Conservation (phyloP, 2,329 filamentous ascomycete genomes). For the Zymoseptoria ardabiliae region DNA sequence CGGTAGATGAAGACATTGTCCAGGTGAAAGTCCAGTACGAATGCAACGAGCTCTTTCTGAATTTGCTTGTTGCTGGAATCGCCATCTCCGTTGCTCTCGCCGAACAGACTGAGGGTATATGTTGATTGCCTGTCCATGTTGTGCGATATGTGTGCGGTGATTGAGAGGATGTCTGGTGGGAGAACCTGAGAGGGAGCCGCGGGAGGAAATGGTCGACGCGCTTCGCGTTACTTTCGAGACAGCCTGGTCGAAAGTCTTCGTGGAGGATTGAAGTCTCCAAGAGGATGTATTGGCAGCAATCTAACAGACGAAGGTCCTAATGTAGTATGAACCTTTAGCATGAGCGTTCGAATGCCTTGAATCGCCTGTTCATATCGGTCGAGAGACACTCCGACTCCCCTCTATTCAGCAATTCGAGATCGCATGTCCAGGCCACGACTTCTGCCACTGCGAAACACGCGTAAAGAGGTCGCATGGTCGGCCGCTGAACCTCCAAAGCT, state of each 20-base stretch:
- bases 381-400: too few species aligned
- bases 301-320: too few species aligned
- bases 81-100: slow-evolving; percentile 27
- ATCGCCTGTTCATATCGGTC: too few species aligned
- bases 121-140: slow-evolving; percentile 81
- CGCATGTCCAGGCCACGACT: not conserved
- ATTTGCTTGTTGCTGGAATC: slow-evolving; percentile 45
- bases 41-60: slow-evolving; percentile 75
- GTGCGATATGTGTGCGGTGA: slow-evolving; percentile 2
- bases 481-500: not conserved
- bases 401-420: not conserved
- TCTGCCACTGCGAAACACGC: not conserved
- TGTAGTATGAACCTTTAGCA: not conserved
- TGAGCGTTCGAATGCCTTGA: not conserved
- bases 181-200: not conserved
- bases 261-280: not conserved
- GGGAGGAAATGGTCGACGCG: not conserved
- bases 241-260: not conserved
- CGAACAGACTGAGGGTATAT: slow-evolving; percentile 76
- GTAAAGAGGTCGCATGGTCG: slow-evolving; percentile 2
- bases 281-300: not conserved
- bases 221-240: not conserved
- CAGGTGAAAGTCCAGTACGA: slow-evolving; percentile 87
- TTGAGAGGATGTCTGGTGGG: slow-evolving; percentile 2
- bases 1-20: slow-evolving; percentile 94